phyloP scores from a whole-genome alignment of 2,329 filamentous ascomycete genomes.

The Harringtonia aguacate region DNA sequence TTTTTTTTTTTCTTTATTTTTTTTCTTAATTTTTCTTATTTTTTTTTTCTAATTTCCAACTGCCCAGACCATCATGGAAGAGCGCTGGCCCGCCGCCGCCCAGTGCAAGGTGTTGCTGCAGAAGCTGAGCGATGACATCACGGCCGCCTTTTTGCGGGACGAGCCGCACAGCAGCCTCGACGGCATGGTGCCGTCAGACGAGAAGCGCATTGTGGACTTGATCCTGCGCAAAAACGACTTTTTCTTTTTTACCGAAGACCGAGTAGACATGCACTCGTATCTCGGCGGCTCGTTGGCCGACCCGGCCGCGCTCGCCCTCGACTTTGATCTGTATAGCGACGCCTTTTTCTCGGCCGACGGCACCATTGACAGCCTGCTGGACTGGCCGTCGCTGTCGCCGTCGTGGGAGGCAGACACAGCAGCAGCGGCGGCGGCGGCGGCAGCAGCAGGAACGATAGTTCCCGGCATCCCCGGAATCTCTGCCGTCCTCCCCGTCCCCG shows the following conservation, averaged over 20 bases:
- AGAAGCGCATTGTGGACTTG: background rate
- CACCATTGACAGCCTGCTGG: background rate
- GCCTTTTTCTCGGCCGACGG: background rate
- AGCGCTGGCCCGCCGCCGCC: background rate
- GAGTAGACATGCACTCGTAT: conserved; percentile 1
- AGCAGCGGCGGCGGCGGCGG: no score
- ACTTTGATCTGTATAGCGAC: background rate
- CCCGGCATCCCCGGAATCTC: no score
- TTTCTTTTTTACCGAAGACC: background rate
- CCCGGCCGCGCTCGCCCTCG: background rate
- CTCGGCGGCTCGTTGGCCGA: background rate
- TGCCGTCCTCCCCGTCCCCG: no score
- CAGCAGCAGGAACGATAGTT: no score
- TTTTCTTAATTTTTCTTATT: no score
- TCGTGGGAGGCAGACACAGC: background rate
- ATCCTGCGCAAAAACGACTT: background rate
- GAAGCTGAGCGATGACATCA: background rate
- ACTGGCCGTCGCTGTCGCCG: background rate
- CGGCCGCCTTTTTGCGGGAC: background rate
- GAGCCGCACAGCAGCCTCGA: background rate
- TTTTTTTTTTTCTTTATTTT: no score
- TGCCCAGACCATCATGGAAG: no score
- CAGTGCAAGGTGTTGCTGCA: background rate
- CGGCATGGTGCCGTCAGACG: background rate
- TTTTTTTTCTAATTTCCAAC: no score